Evolutionary conservation across 2,329 filamentous ascomycete genomes (phyloP).

Genomic region (Cladosporium sp.): DNA sequence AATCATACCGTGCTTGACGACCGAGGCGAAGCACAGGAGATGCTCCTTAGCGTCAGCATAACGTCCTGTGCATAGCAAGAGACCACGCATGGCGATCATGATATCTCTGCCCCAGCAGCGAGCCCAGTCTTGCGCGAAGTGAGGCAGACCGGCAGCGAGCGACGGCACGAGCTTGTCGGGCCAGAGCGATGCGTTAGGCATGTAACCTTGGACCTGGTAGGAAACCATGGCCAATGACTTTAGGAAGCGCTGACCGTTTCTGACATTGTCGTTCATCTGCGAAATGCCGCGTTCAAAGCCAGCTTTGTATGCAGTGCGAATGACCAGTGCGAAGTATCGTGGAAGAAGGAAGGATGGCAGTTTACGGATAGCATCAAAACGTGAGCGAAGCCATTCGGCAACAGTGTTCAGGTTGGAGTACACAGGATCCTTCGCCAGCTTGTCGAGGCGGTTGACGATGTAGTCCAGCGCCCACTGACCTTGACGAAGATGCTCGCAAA

Average conservation of each 20-base stretch:
- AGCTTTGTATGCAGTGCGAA: conserved; percentile 83
- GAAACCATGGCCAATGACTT: conserved; percentile 88
- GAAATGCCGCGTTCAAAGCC: conserved; percentile 73
- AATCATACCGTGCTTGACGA: conserved; percentile 97
- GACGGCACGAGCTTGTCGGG: conserved; percentile 79
- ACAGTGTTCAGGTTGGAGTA: conserved; percentile 62
- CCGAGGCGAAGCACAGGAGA: conserved; percentile 89
- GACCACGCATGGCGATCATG: conserved; percentile 88
- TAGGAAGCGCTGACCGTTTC: conserved; percentile 80
- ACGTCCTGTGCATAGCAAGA: conserved; percentile 86
- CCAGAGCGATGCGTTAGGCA: conserved; percentile 87
- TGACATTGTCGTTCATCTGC: conserved; percentile 73
- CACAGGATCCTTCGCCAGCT: conserved; percentile 53
- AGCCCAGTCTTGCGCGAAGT: conserved; percentile 92
- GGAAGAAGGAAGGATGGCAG: conserved; percentile 88
- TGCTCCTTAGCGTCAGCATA: conserved; percentile 89
- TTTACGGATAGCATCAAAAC: conserved; percentile 78
- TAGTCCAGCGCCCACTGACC: conserved; percentile 93
- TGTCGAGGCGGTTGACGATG: conserved; percentile 72
- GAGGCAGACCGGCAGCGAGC: conserved; percentile 85
- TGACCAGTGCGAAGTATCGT: conserved; percentile 84
- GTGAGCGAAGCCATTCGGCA: conserved; percentile 73
- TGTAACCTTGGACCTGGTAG: conserved; percentile 81
- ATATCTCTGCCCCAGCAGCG: conserved; percentile 97
- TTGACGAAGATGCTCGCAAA: conserved; percentile 87